Evolutionary conservation across 352 stramenopile genomes (phyloP).

Genomic region (Phytophthora pistaciae): DNA sequence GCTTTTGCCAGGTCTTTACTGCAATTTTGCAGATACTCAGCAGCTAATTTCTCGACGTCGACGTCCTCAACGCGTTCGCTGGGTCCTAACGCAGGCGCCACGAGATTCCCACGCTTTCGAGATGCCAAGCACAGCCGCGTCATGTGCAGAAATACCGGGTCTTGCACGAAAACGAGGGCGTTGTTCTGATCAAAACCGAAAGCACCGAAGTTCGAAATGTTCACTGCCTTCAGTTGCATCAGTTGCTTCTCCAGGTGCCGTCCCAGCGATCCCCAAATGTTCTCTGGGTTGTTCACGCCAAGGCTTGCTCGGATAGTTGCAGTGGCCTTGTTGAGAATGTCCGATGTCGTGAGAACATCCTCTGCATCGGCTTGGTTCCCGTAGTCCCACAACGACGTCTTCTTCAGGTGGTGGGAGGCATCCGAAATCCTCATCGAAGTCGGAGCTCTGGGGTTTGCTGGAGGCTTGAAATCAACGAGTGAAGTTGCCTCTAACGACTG

Average conservation of each 20-base stretch:
- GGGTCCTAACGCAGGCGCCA: slow-evolving; percentile 30
- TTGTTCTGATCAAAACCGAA: slow-evolving; percentile 47
- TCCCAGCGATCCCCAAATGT: slow-evolving; percentile 51
- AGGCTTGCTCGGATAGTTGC: slow-evolving; percentile 42
- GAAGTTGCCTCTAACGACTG: slow-evolving; percentile 9
- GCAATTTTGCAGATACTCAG: slow-evolving; percentile 51
- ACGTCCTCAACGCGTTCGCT: slow-evolving; percentile 33
- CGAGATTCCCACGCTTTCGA: slow-evolving; percentile 24
- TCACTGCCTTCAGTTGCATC: slow-evolving; percentile 28
- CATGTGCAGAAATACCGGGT: slow-evolving; percentile 49
- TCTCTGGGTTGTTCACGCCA: slow-evolving; percentile 36
- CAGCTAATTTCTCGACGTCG: slow-evolving; percentile 35
- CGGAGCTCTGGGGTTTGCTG: neutral
- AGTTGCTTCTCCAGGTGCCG: slow-evolving; percentile 48
- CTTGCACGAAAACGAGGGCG: slow-evolving; percentile 54
- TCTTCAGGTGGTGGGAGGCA: slow-evolving; percentile 20
- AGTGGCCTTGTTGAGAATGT: slow-evolving; percentile 55
- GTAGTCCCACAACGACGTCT: slow-evolving; percentile 21
- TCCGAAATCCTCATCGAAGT: slow-evolving; percentile 27
- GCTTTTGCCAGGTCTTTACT: slow-evolving; percentile 47
- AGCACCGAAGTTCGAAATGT: slow-evolving; percentile 45
- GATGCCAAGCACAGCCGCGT: slow-evolving; percentile 45
- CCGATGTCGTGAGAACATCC: slow-evolving; percentile 33
- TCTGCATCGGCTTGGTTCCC: slow-evolving; percentile 25
- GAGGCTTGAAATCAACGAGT: slow-evolving; percentile 11